Conservation (phyloP, 2,329 filamentous ascomycete species). For the Aspergillus carbonarius region DNA sequence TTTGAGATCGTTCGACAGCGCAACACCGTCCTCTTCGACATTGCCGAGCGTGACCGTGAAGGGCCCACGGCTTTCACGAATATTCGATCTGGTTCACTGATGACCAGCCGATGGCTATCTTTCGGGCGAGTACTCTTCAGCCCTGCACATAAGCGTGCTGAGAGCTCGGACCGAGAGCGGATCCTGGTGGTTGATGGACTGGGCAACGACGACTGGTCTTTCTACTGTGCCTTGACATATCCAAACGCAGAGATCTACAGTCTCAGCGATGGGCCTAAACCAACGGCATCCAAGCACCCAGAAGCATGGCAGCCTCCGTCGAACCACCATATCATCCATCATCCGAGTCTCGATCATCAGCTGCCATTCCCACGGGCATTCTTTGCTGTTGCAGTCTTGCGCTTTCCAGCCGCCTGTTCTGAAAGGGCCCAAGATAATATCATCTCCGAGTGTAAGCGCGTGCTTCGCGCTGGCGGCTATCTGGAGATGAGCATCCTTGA, state of each 20-base stretch:
- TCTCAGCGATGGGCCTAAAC: slow-evolving; percentile 37
- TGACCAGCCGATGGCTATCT: slow-evolving; percentile 53
- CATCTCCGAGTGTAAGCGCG: slow-evolving; percentile 50
- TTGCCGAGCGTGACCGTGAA: slow-evolving; percentile 44
- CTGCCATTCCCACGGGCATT: slow-evolving; percentile 50
- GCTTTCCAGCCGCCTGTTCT: slow-evolving; percentile 48
- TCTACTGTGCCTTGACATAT: slow-evolving; percentile 52
- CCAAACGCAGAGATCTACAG: slow-evolving; percentile 47
- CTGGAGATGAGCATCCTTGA: slow-evolving; percentile 51
- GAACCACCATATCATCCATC: slow-evolving; percentile 46
- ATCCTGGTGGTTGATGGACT: slow-evolving; percentile 52
- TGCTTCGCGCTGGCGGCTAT: slow-evolving; percentile 50
- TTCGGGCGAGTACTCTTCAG: slow-evolving; percentile 53
- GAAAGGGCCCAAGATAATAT: slow-evolving; percentile 45
- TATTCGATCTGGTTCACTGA: slow-evolving; percentile 50
- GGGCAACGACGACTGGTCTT: slow-evolving; percentile 54
- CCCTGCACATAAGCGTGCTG: slow-evolving; percentile 48
- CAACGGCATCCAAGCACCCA: slow-evolving; percentile 36
- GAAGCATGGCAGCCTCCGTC: slow-evolving; percentile 44
- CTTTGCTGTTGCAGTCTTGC: slow-evolving; percentile 47
- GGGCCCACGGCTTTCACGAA: slow-evolving; percentile 45
- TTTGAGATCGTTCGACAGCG: slow-evolving; percentile 33
- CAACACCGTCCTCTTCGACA: slow-evolving; percentile 37
- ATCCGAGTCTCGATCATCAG: slow-evolving; percentile 39
- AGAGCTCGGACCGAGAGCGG: slow-evolving; percentile 40